Evolutionary conservation across 192 early-diverging fungal species (phyloP).

Genomic region (Mortierella antarctica): DNA sequence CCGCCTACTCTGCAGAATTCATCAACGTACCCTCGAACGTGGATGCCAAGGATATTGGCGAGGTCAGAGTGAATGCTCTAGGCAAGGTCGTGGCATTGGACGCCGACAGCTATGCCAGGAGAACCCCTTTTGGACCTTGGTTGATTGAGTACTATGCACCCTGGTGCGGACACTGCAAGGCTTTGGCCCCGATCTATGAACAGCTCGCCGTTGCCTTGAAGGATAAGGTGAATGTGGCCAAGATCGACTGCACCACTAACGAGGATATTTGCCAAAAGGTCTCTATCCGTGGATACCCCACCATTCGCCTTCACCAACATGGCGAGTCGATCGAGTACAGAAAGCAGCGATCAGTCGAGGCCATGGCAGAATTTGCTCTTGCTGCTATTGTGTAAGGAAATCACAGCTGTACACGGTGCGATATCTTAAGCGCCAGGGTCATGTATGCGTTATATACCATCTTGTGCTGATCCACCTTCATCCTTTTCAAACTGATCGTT

Average conservation of each 20-base stretch:
- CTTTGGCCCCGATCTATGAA: conserved; percentile 83
- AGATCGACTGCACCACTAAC: conserved; percentile 84
- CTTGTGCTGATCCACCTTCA: not conserved
- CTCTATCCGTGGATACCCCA: conserved; percentile 84
- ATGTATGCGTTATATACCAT: not conserved
- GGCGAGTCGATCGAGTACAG: conserved; percentile 20
- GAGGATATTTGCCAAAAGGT: conserved; percentile 67
- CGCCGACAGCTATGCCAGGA: conserved; percentile 61
- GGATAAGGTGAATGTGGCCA: conserved; percentile 82
- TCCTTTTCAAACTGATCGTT: not conserved
- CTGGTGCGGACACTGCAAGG: conserved; percentile 91
- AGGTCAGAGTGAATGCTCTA: conserved; percentile 55
- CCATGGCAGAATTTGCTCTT: conserved; percentile 19
- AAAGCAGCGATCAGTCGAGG: conserved; percentile 18
- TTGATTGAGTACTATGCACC: conserved; percentile 93
- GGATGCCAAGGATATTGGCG: conserved; percentile 17
- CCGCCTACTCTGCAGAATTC: conserved; percentile 15
- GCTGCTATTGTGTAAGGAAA: conserved; percentile 50
- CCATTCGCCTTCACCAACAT: conserved; percentile 70
- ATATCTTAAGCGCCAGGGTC: not conserved
- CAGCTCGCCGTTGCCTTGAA: conserved; percentile 70
- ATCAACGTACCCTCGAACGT: conserved; percentile 23
- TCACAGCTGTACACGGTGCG: not conserved
- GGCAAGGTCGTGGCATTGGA: conserved; percentile 68
- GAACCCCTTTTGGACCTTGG: conserved; percentile 77